Evolutionary conservation across 345 rosid species (phyloP).

Genomic region (Noccaea bulbosa): DNA sequence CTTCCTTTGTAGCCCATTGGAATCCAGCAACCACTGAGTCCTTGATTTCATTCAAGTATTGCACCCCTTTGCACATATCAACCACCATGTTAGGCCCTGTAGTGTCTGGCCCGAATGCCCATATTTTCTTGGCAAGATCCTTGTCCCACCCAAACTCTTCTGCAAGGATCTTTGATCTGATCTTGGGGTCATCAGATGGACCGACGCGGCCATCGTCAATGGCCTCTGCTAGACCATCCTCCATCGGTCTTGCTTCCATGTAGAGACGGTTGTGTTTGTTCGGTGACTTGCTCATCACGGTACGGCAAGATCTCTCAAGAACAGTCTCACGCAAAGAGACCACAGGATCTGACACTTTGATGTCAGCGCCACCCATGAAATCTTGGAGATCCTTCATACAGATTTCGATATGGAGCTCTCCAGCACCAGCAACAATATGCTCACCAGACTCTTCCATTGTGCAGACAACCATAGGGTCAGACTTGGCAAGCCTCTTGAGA

Average conservation of each 20-base stretch:
- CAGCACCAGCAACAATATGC: constrained; percentile 82
- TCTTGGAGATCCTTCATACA: constrained; percentile 73
- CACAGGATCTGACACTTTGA: constrained; percentile 64
- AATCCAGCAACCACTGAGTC: constrained; percentile 84
- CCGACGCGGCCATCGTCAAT: constrained; percentile 76
- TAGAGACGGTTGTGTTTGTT: constrained; percentile 72
- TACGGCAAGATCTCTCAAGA: constrained; percentile 27
- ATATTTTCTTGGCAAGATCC: constrained; percentile 78
- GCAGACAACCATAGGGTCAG: constrained; percentile 84
- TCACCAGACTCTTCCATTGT: constrained; percentile 76
- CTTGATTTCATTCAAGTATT: constrained; percentile 79
- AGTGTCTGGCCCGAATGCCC: constrained; percentile 84
- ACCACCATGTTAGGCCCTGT: constrained; percentile 81
- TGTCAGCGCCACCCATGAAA: constrained; percentile 82
- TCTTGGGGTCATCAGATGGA: constrained; percentile 77
- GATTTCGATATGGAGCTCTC: constrained; percentile 74
- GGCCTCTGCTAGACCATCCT: constrained; percentile 77
- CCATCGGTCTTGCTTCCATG: constrained; percentile 52
- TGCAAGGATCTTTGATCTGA: constrained; percentile 64
- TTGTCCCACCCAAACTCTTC: constrained; percentile 86
- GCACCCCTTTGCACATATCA: constrained; percentile 84
- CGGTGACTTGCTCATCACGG: constrained; percentile 40
- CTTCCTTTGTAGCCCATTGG: constrained; percentile 82
- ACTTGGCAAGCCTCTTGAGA: constrained; percentile 72
- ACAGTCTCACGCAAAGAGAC: constrained; percentile 70